Evolutionary conservation across 257 asterid species (phyloP).

Genomic region (Gentiana dahurica): DNA sequence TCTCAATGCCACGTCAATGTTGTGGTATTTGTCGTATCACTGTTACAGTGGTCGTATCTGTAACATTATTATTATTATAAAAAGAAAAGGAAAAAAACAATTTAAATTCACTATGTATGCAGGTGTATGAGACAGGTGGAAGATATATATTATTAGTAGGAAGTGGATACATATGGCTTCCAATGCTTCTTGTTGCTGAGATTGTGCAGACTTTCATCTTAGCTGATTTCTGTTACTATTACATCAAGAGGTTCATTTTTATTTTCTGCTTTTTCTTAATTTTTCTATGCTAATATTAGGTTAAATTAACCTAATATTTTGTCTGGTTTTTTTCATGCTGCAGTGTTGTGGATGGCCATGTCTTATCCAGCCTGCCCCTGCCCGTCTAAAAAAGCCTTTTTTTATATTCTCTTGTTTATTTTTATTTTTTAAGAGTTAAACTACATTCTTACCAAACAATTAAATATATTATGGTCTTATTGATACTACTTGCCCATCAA

Average conservation of each 20-base stretch:
- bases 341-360: slow-evolving; percentile 69
- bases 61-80: too few relatives aligned
- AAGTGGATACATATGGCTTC: slow-evolving; percentile 64
- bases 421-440: too few relatives aligned
- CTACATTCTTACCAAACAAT: too few relatives aligned
- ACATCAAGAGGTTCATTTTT: slow-evolving; percentile 56
- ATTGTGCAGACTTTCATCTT: slow-evolving; percentile 78
- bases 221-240: slow-evolving; percentile 89
- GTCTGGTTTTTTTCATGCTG: slow-evolving; percentile 28
- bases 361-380: slow-evolving; percentile 40
- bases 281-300: neutral
- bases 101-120: neutral
- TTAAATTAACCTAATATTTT: too few relatives aligned
- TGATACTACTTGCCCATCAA: too few relatives aligned
- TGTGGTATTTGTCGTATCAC: too few relatives aligned
- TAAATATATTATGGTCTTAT: too few relatives aligned
- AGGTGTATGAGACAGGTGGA: slow-evolving; percentile 75
- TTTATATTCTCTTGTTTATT: too few relatives aligned
- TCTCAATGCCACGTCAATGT: too few relatives aligned
- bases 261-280: neutral
- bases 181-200: slow-evolving; percentile 58
- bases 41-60: too few relatives aligned
- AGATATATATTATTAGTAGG: slow-evolving; percentile 43
- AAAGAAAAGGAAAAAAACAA: too few relatives aligned
- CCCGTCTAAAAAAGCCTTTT: neutral